These are phyloP conservation scores for Nemania serpens DNA, from an alignment of 2,329 filamentous ascomycete species.

Conservation along the genomic window DNA sequence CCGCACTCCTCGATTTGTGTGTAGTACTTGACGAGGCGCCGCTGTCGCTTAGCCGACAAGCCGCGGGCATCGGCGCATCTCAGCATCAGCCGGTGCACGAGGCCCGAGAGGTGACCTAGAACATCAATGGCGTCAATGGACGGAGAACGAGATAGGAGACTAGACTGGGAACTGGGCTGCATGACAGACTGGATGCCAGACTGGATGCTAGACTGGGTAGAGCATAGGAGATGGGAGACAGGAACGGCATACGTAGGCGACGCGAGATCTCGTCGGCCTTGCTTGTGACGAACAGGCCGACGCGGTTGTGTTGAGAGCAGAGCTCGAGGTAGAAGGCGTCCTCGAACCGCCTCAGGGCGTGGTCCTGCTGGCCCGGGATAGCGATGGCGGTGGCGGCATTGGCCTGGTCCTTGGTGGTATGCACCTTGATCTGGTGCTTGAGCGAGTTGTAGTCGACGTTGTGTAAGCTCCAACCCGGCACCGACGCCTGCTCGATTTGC, in stretches of 20 bases:
- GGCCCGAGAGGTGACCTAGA: conserved; percentile 54
- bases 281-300: conserved; percentile 77
- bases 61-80: conserved; percentile 47
- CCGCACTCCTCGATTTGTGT: conserved; percentile 61
- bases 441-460: conserved; percentile 90
- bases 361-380: conserved; percentile 73
- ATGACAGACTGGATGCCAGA: too few species aligned
- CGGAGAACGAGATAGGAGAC: neutral
- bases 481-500: conserved; percentile 73
- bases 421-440: conserved; percentile 81
- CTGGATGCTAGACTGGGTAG: too few species aligned
- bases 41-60: conserved; percentile 53
- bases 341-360: conserved; percentile 66
- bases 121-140: too few species aligned
- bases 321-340: conserved; percentile 72
- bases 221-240: neutral
- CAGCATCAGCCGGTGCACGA: conserved; percentile 53
- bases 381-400: conserved; percentile 65
- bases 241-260: conserved; percentile 61
- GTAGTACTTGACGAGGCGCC: conserved; percentile 59
- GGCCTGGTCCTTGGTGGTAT: conserved; percentile 75
- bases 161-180: too few species aligned
- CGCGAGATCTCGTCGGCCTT: conserved; percentile 79
- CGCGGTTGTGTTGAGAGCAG: conserved; percentile 74
- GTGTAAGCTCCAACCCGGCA: conserved; percentile 81